Evolutionary conservation across 2,329 filamentous ascomycete species (phyloP), one percentile per base, ranked within the genome.

Genomic region (Fusarium sacchari): DNA sequence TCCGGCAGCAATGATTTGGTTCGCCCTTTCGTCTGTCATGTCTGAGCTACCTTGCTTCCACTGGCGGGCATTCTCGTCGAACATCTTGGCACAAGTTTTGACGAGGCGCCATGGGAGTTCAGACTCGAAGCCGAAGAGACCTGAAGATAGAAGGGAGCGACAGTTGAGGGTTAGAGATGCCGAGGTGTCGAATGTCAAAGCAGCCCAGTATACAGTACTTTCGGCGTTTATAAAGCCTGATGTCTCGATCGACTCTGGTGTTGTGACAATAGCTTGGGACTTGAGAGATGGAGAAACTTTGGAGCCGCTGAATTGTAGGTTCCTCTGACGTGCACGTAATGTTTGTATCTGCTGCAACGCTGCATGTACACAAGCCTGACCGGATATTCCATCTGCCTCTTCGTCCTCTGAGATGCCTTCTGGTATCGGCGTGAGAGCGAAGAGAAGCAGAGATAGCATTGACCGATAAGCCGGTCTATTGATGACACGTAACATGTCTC

Each of bases 401-500:
- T 85, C 83, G 3, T 83, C 83, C 46, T 84, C 83, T 0, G 80
- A 80, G 20, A 85, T 81, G 0, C 81, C 82, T 1, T 76, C 73
- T 1, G 83, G 83, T 37, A 84, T 83, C 1, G 83, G 83, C 3
- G 82, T 83, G 44, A 83, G 64, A 7, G 81, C 81, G 61, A 84
- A 85, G 1, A 85, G 76, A 59, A 83, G 81, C 3, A 85, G 67
- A 1, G 81, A 80, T 4, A 84, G 71, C 73, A 84, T 83, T 1
- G 83, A 84, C 15, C 82, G 79, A 58, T 85, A 84, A 1, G 81
- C 84, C 1, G 82, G 80, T 2, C 82, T 77, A 43, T 85, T 84
- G 53, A 84, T 83, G 22, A 83, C 79, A 24, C 80, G 78, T 13
- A 84, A 76, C 80, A 84, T 82, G 47, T 83, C 81, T 30, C 79